Percentiles rank a stretch among this genome's conserved stretches.
Evolutionary conservation across 2,329 filamentous ascomycete genomes (phyloP).

Genomic region (Biscogniauxia mediterranea): DNA sequence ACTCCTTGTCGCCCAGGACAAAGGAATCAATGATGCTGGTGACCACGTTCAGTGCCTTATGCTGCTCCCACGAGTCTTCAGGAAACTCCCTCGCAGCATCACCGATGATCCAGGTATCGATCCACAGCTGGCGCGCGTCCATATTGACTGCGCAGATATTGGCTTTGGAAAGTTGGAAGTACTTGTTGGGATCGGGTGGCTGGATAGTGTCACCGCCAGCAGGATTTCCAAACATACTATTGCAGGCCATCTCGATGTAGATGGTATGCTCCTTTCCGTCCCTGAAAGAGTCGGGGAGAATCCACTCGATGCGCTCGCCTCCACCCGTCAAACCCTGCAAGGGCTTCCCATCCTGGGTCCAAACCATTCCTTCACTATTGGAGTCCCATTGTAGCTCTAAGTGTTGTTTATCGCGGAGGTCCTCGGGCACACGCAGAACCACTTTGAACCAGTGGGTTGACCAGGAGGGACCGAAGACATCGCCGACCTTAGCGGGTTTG

Average conservation of each 20-base stretch:
- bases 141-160: constrained; percentile 88
- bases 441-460: constrained; percentile 97
- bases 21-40: constrained; percentile 91
- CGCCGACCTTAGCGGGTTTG: constrained; percentile 69
- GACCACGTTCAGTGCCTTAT: constrained; percentile 77
- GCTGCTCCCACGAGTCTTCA: constrained; percentile 81
- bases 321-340: constrained; percentile 89
- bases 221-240: constrained; percentile 96
- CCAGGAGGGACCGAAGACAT: constrained; percentile 90
- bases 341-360: constrained; percentile 85
- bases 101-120: constrained; percentile 94
- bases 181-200: constrained; percentile 81
- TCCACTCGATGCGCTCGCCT: constrained; percentile 87
- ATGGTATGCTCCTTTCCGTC: constrained; percentile 86
- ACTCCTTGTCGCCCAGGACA: constrained; percentile 74
- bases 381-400: constrained; percentile 98
- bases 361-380: constrained; percentile 91
- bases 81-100: constrained; percentile 93
- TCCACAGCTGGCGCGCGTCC: constrained; percentile 76
- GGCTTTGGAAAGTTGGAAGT: constrained; percentile 72
- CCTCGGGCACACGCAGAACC: constrained; percentile 70
- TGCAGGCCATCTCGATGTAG: constrained; percentile 98
- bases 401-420: constrained; percentile 71
- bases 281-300: constrained; percentile 76
- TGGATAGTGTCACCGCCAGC: constrained; percentile 82